Evolutionary conservation across 768 basidiomycete species (phyloP), one percentile per base, ranked within the genome.

Genomic region (Tephrocybe sp.): DNA sequence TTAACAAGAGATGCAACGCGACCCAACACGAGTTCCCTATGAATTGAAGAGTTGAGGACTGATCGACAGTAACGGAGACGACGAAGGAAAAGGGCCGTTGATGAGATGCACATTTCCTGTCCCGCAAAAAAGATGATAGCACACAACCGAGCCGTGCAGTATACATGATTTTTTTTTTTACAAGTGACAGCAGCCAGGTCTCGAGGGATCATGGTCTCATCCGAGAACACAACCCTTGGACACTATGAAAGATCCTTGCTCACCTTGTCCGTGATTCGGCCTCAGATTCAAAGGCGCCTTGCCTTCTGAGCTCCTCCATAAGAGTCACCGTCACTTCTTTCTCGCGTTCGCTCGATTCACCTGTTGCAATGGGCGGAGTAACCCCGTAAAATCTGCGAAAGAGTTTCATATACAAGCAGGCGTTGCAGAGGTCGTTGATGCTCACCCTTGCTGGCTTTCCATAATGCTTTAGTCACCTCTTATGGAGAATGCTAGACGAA

Each of bases 1-100:
- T 93, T 93, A 59, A 98, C 93, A 23, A 97, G 77, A 47, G 86
- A 83, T 37, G 91, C 85, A 40, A 99, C 84, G 40, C 90, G 86
- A 15, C 92, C 95, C 17, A 99, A 80, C 11, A 98, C 91, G 50
- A 90, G 80, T 73, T 98, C 96, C 75, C 97, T 98, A 69, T 48
- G 47, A 54, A 48, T 48, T 51, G 44, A 52, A 62, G 45, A 51
- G 51, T 62, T 55, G 55, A 60, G 30, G 51, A 46, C 39, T 37
- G n/a, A 33, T 53, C 50, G 48, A 48, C 43, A 48, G 32, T 37
- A 28, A 41, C 25, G 42, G 41, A 18, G 32, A 25, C 20, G 34
- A 25, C 34, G 32, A 23, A 39, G 15, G 40, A 12, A 54, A 55
- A 41, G 34, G 50, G 38, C 21, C 18, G 45, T 55, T 34, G 51